Conservation (phyloP, 2,329 filamentous ascomycete genomes). For the Penicillium sp. region DNA sequence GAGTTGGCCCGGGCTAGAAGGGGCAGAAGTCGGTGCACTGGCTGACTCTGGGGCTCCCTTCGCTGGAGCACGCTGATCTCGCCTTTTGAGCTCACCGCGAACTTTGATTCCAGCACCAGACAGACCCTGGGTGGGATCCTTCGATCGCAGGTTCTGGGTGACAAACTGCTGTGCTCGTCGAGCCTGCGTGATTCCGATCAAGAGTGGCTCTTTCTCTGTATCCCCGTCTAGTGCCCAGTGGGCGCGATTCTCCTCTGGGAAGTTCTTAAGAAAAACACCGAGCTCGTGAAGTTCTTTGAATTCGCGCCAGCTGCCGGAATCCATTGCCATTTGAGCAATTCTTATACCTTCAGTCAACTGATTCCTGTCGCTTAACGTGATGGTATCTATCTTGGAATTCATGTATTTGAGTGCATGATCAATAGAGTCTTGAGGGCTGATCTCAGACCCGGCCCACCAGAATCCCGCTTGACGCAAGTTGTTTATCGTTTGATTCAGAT, state of each 20-base stretch:
- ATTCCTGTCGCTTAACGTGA: slow-evolving; percentile 63
- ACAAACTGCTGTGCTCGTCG: slow-evolving; percentile 61
- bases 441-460: slow-evolving; percentile 78
- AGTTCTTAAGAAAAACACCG: slow-evolving; percentile 71
- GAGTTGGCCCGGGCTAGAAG: slow-evolving; percentile 18
- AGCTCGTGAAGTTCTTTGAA: slow-evolving; percentile 77
- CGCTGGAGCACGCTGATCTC: slow-evolving; percentile 16
- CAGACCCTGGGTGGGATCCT: slow-evolving; percentile 46
- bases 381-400: slow-evolving; percentile 61
- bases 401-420: slow-evolving; percentile 72
- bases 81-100: slow-evolving; percentile 31
- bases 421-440: slow-evolving; percentile 67
- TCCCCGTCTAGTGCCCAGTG: slow-evolving; percentile 69
- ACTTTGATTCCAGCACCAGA: slow-evolving; percentile 46
- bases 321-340: slow-evolving; percentile 63
- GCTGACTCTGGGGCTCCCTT: slow-evolving; percentile 24
- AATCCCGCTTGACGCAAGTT: slow-evolving; percentile 86
- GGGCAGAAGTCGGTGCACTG: slow-evolving; percentile 8
- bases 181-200: slow-evolving; percentile 63
- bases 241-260: slow-evolving; percentile 64
- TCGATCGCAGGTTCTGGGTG: slow-evolving; percentile 37
- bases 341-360: slow-evolving; percentile 68
- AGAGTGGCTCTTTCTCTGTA: slow-evolving; percentile 48
- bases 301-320: slow-evolving; percentile 66
- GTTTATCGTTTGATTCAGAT: slow-evolving; percentile 69